Base-by-base conservation (phyloP, 225 moss, liverwort and hornwort species). In the Physcomitrium patens region DNA sequence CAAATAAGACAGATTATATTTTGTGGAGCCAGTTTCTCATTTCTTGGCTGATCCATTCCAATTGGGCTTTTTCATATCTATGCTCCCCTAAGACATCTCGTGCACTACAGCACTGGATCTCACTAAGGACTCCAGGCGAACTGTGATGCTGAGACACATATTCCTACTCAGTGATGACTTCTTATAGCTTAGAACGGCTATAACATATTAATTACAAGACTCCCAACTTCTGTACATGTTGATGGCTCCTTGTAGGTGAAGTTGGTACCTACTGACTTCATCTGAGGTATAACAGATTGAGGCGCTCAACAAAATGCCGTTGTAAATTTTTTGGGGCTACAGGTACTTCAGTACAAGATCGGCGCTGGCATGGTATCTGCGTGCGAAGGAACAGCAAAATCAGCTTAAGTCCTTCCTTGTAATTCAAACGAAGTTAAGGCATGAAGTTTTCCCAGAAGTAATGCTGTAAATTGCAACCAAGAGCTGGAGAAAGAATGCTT, bases 341-440 rank as follows among this genome's bases (percentile, higher is more conserved):
- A 87, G 71, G 71, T 81, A 81, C 58, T 84, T 73, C 20, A 87
- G 78, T 31, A 87, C 84, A 28, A 87, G 79, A 71, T 87, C 87
- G 15, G 84, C 79, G 53, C 87, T 87, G 14, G 76, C 79, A 68
- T 87, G 76, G 68, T 73, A 81, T 63, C 84, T 87, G 84, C 74
- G 60, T 64, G 11, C 44, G 46, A 76, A 6, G 10, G 8, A 53
- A 17, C 47, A 7, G 60, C 17, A 60, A 13, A 24, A 72, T 52
- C 5, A 55, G 70, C 23, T 26, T 47, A 17, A 62, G 10, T 31
- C 19, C 14, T 48, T 28, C 28, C 49, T 19, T 17, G 45, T 16
- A 2, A 23, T 37, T 14, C 46, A 69, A 46, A 26, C 45, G 55
- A 49, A 31, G 1, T 15, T 16, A 15, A 43, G 61, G 26, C 28